A percentile compares a stretch with the other conserved stretches of the same genome.
Conservation (phyloP, 2,329 filamentous ascomycete species). For the Calycina marina region DNA sequence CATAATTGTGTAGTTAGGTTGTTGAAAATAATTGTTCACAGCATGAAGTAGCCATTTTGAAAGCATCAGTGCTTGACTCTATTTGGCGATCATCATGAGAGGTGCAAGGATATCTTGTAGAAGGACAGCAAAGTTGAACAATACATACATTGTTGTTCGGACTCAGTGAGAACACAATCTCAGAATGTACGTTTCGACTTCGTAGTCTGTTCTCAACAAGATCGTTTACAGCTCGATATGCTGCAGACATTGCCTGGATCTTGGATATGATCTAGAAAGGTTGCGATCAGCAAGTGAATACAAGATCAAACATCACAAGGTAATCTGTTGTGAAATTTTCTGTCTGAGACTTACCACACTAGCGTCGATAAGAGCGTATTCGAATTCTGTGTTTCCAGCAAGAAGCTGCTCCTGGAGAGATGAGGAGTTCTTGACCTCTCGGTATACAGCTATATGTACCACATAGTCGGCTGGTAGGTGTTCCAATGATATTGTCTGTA, state of each 20-base stretch:
- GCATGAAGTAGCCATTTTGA: too few relatives aligned
- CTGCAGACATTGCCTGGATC: slow-evolving; percentile 32
- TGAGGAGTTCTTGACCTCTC: slow-evolving; percentile 58
- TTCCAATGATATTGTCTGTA: slow-evolving; percentile 54
- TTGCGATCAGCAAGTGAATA: slow-evolving; percentile 6
- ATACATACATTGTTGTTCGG: slow-evolving; percentile 37
- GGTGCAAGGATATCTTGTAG: slow-evolving; percentile 2
- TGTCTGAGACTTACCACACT: slow-evolving; percentile 42
- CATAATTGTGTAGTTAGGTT: too few relatives aligned
- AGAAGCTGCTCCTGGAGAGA: slow-evolving; percentile 75
- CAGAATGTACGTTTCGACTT: slow-evolving; percentile 38
- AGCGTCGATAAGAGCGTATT: slow-evolving; percentile 90
- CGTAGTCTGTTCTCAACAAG: slow-evolving; percentile 27
- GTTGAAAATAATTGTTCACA: too few relatives aligned
- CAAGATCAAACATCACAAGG: background rate
- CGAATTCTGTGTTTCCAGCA: slow-evolving; percentile 69
- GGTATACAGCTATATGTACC: slow-evolving; percentile 64
- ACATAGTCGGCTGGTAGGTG: slow-evolving; percentile 56
- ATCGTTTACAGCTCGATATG: slow-evolving; percentile 35
- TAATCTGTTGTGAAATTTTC: background rate
- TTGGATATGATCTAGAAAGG: slow-evolving; percentile 29
- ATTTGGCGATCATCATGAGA: background rate
- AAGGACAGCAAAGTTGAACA: slow-evolving; percentile 1
- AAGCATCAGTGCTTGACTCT: background rate
- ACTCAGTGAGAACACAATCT: slow-evolving; percentile 39